Conservation (phyloP, 805 yeast species). For the Zygotorulaspora danielsina region DNA sequence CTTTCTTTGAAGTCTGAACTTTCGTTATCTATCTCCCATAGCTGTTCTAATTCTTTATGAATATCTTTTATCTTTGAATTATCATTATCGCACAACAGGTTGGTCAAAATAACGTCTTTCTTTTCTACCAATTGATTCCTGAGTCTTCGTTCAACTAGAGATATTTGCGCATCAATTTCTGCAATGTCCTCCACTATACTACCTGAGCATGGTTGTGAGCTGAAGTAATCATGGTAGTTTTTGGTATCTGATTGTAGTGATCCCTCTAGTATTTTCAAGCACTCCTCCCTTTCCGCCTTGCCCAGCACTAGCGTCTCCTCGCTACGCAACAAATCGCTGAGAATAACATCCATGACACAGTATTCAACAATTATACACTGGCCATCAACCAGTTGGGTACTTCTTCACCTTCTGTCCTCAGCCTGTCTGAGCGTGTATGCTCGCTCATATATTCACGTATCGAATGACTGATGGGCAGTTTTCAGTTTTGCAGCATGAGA, state of each 20-base stretch:
- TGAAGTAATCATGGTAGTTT: constrained; percentile 43
- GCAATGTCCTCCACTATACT: constrained; percentile 62
- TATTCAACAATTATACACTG: too few relatives aligned
- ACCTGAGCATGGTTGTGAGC: constrained; percentile 37
- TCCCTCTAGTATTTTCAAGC: constrained; percentile 35
- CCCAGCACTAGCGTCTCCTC: constrained; percentile 29
- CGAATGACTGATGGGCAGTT: neutral
- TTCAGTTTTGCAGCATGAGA: constrained; percentile 4
- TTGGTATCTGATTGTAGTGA: constrained; percentile 47
- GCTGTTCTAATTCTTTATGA: constrained; percentile 23
- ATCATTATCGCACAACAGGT: constrained; percentile 36
- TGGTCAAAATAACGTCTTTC: constrained; percentile 40
- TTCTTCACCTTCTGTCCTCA: neutral
- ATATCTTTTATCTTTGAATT: constrained; percentile 17
- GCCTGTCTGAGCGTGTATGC: too few relatives aligned
- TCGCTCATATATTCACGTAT: neutral
- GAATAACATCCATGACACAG: constrained; percentile 32
- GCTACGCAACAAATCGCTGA: constrained; percentile 33
- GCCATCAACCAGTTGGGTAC: neutral
- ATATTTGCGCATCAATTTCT: constrained; percentile 57
- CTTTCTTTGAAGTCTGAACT: neutral
- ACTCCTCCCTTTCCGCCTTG: constrained; percentile 27
- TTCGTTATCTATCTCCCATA: constrained; percentile 32
- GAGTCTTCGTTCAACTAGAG: constrained; percentile 45
- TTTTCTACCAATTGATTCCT: constrained; percentile 37